Conservation (phyloP, 108 stramenopile species). For the Epipyxis sp. region DNA sequence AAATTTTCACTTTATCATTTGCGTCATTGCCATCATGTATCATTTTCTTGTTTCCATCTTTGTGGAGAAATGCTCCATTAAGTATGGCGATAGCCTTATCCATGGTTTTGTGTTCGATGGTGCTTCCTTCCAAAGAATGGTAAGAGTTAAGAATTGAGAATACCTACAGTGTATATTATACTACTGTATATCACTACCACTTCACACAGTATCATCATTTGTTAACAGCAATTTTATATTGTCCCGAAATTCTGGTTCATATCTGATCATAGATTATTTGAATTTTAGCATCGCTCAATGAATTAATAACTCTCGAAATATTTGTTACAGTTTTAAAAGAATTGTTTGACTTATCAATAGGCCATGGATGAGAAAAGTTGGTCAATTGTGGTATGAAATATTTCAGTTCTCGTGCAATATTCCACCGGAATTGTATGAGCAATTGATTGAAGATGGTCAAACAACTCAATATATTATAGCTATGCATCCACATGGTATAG, state of each 20-base stretch:
- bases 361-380: background rate
- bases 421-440: background rate
- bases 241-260: no score
- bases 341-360: no score
- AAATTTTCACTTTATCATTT: background rate
- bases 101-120: background rate
- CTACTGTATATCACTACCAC: no score
- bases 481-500: constrained; percentile 33
- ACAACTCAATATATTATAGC: constrained; percentile 1
- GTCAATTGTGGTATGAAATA: constrained; percentile 25
- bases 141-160: background rate
- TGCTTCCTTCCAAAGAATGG: constrained; percentile 16
- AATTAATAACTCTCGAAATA: no score
- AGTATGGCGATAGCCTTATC: background rate
- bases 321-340: no score
- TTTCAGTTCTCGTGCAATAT: constrained; percentile 1
- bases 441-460: background rate
- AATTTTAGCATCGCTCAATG: no score
- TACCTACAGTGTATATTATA: background rate
- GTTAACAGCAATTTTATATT: no score
- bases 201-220: no score
- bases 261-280: no score
- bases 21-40: background rate
- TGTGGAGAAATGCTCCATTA: constrained; percentile 9
- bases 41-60: background rate